Evolutionary conservation across 73 alveolate genomes (phyloP), one percentile per base, ranked within the genome.

Genomic region (Breviolum minutum): DNA sequence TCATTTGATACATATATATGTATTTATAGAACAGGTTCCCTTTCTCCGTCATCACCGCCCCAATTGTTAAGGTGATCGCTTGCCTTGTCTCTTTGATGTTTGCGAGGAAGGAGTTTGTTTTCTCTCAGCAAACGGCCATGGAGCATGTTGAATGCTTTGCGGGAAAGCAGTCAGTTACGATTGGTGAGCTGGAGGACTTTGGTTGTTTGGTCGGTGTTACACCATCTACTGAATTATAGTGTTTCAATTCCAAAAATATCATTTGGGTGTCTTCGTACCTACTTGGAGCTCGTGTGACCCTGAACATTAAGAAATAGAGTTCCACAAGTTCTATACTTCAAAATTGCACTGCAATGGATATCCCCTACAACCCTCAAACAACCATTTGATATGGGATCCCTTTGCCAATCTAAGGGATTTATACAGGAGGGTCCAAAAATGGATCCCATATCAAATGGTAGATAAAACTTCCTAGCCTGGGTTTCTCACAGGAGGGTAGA

Each of bases 121-220:
- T 80, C 29, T 9, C 69, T 27, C 10, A 11, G 32, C 9, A 24
- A 3, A 5, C 70, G 8, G 68, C 88, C 69, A 9, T 80, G 69
- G 69, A 40, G 32, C 88, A 80, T 40, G 16, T 80, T 13, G 88
- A 80, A 40, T 30, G 69, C 88, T 80, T 80, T 40, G 13, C 60
- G 13, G 88, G 88, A 6, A 68, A 80, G 69, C 88, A 80, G 30
- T 7, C 70, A 30, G 88, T 80, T 27, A 40, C 88, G 7, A 30
- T 80, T 14, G 88, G 88, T 11, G 88, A 80, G 48, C 69, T 80
- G 16, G 32, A 80, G 88, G 88, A 77, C 40, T 71, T 12, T 71
- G 7, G 81, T 71, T 8, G 16, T 71, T 26, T 7, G 22, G 22
- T 7, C 32, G 8, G 32, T 19, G 29, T 71, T 71, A 7, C 7